These are phyloP conservation scores for Meyerozyma sp. DNA, from an alignment of 1,139 yeast species.

Conservation along the genomic window DNA sequence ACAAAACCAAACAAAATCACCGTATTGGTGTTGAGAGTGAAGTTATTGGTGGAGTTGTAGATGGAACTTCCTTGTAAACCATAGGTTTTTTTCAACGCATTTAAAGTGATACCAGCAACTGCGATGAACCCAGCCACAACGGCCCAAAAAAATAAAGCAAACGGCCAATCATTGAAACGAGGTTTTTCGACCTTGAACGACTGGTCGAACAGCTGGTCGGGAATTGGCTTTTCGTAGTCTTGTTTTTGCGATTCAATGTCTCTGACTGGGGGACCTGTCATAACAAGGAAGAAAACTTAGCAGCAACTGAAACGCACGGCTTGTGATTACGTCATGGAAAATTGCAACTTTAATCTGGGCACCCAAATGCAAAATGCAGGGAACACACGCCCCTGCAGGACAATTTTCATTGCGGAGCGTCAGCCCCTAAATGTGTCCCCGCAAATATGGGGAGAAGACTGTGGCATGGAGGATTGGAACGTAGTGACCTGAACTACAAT, in stretches of 20 bases:
- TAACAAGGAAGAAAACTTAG: background rate
- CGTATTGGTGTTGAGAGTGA: conserved; percentile 70
- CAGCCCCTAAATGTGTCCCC: too few species aligned
- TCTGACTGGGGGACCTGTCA: conserved; percentile 6
- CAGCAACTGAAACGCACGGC: background rate
- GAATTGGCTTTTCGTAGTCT: conserved; percentile 28
- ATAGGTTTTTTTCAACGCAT: conserved; percentile 54
- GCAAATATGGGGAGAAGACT: too few species aligned
- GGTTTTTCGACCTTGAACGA: conserved; percentile 66
- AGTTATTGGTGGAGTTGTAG: conserved; percentile 47
- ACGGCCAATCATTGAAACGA: conserved; percentile 68
- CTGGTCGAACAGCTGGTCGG: conserved; percentile 48
- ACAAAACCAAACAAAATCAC: conserved; percentile 66
- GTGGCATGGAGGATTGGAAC: too few species aligned
- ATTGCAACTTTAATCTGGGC: too few species aligned
- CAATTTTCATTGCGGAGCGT: too few species aligned
- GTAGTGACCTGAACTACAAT: too few species aligned
- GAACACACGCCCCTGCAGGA: too few species aligned
- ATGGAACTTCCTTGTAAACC: conserved; percentile 62
- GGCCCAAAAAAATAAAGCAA: conserved; percentile 55
- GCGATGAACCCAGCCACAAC: conserved; percentile 68
- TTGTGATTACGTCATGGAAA: background rate
- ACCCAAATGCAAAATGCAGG: too few species aligned
- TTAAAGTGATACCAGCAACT: conserved; percentile 62
- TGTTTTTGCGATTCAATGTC: conserved; percentile 24